Evolutionary conservation across 768 basidiomycete genomes (phyloP), one percentile per base, ranked within the genome.

Genomic region (Suillus paluster): DNA sequence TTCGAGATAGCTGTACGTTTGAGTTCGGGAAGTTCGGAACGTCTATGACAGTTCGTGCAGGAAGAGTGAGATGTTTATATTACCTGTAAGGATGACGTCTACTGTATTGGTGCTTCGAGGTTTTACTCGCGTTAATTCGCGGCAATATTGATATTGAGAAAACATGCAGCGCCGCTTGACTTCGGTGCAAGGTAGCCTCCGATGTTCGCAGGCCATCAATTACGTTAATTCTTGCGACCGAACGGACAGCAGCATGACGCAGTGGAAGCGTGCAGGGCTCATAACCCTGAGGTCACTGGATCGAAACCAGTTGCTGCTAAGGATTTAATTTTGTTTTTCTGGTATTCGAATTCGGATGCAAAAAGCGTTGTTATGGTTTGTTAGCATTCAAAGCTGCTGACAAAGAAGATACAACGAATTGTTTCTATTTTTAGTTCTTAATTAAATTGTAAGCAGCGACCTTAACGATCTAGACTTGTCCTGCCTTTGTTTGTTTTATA

Each of bases 241-340:
- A 0, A 17, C 3, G 0, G 0, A 58, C 39, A 71, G 71, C 71
- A 71, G 66, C 70, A 64, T 71, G 70, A 71, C 70, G 71, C 70
- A 67, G 66, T 60, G 63, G 67, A 64, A 70, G 70, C 67, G 72
- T 70, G 69, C 71, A 63, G 70, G 72, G 59, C 68, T 44, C 59
- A 64, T 69, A 53, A 71, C 70, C 70, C 71, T 64, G 71, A 71
- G 67, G 71, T 71, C 70, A 62, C 71, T 73, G 60, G 70, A 71
- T 71, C 70, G 70, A 71, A 71, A 71, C 70, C 61, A 68, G 71
- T 67, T 71, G 70, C 66, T 71, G 71, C 70, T 70, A 71, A 38
- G 8, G 19, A 21, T 44, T 38, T 33, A 15, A 3, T 49, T 36
- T 30, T 34, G 49, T 27, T 57, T 57, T 39, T 45, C 8, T 42